A percentile compares a stretch with the other conserved stretches of the same genome.
Evolutionary conservation across 768 basidiomycete genomes (phyloP).

Genomic region (Suillus weaverae): DNA sequence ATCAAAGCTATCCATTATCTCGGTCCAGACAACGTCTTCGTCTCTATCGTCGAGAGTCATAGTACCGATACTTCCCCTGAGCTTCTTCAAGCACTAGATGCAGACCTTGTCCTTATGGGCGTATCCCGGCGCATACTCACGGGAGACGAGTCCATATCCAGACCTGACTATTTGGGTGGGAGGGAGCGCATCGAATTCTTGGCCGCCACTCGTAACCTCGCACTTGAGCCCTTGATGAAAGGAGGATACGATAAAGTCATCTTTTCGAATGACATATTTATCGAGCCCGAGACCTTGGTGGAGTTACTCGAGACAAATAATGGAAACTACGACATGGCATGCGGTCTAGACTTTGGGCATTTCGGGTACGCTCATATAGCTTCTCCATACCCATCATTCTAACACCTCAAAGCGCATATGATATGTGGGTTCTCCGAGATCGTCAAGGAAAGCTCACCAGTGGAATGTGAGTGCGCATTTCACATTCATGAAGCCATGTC

Average conservation of each 20-base stretch:
- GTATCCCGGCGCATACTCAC: slow-evolving; percentile 34
- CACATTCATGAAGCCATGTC: background rate
- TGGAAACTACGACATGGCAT: slow-evolving; percentile 44
- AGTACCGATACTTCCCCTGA: slow-evolving; percentile 33
- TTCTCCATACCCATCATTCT: too few species aligned
- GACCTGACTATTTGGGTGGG: slow-evolving; percentile 15
- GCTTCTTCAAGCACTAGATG: slow-evolving; percentile 30
- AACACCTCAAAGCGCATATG: slow-evolving; percentile 28
- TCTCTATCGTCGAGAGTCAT: slow-evolving; percentile 43
- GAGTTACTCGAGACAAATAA: slow-evolving; percentile 39
- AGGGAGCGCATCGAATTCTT: slow-evolving; percentile 39
- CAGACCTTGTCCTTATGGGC: slow-evolving; percentile 20
- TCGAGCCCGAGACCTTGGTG: slow-evolving; percentile 41
- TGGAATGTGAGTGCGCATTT: background rate
- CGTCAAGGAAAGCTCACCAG: slow-evolving; percentile 29
- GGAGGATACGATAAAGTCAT: slow-evolving; percentile 41
- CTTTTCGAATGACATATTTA: slow-evolving; percentile 43
- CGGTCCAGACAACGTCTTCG: slow-evolving; percentile 43
- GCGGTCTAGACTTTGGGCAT: slow-evolving; percentile 39
- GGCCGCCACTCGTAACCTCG: slow-evolving; percentile 41
- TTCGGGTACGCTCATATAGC: slow-evolving; percentile 26
- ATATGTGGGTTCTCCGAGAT: slow-evolving; percentile 40
- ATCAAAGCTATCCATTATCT: slow-evolving; percentile 37
- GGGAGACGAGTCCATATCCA: slow-evolving; percentile 24
- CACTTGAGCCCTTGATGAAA: slow-evolving; percentile 39